Evolutionary conservation across 2,329 filamentous ascomycete species (phyloP).

Genomic region (Fusarium compactum): DNA sequence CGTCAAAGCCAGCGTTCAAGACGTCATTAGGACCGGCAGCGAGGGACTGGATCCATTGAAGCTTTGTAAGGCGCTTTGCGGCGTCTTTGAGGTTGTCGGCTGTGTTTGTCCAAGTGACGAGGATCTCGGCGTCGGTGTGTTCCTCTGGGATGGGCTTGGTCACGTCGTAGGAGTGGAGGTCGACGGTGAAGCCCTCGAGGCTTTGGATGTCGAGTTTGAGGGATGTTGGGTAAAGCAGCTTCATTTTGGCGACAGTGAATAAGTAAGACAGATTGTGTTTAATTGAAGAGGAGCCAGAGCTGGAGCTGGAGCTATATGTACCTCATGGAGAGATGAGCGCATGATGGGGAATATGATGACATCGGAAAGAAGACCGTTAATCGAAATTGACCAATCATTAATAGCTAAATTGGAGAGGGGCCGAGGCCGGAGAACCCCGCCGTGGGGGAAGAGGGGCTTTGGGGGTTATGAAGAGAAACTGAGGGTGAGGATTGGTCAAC

Average conservation of each 20-base stretch:
- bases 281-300: not conserved
- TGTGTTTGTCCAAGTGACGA: constrained; percentile 73
- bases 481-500: constrained; percentile 1
- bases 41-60: constrained; percentile 75
- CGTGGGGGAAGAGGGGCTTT: constrained; percentile 34
- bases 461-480: constrained; percentile 11
- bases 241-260: constrained; percentile 57
- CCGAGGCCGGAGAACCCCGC: constrained; percentile 36
- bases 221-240: constrained; percentile 75
- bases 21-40: constrained; percentile 76
- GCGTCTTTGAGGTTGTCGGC: constrained; percentile 70
- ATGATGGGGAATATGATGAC: constrained; percentile 21
- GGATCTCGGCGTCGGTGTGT: constrained; percentile 69
- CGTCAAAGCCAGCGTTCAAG: constrained; percentile 70
- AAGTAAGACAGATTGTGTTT: not conserved
- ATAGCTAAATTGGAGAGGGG: rapidly evolving
- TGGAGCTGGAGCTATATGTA: constrained; percentile 41
- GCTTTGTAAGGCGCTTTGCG: constrained; percentile 64
- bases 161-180: constrained; percentile 71
- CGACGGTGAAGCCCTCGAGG: constrained; percentile 69
- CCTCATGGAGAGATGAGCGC: constrained; percentile 27
- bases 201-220: constrained; percentile 66
- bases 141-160: constrained; percentile 67
- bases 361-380: constrained; percentile 43
- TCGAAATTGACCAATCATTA: not conserved